These are phyloP conservation scores for Henningerozyma blattae DNA, from an alignment of 805 yeast species.

Conservation along the genomic window DNA sequence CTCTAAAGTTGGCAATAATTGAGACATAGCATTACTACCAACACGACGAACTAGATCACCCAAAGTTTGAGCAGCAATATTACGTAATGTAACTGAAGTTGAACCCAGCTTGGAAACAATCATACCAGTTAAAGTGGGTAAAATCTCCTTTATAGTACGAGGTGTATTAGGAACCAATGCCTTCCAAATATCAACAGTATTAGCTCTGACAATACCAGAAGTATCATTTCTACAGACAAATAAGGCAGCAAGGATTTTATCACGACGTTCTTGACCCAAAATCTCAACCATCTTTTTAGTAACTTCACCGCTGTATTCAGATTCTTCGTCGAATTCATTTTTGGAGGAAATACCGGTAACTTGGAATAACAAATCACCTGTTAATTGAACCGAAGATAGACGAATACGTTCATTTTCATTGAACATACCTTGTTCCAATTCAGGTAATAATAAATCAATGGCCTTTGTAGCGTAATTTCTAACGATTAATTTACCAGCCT, in stretches of 20 bases:
- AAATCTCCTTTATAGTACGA: conserved; percentile 79
- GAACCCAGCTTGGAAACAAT: conserved; percentile 78
- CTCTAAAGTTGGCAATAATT: conserved; percentile 75
- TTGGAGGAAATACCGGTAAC: conserved; percentile 82
- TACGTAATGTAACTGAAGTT: conserved; percentile 64
- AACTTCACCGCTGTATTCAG: conserved; percentile 37
- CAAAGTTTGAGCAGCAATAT: conserved; percentile 83
- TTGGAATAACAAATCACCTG: conserved; percentile 91
- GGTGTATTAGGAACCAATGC: conserved; percentile 94
- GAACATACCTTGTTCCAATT: conserved; percentile 78
- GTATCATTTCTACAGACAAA: conserved; percentile 92
- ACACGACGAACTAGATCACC: conserved; percentile 94
- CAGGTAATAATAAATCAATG: conserved; percentile 86
- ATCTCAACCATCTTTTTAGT: conserved; percentile 57
- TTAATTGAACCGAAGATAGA: conserved; percentile 83
- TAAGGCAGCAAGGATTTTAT: conserved; percentile 70
- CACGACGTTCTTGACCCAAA: conserved; percentile 82
- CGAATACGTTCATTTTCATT: conserved; percentile 79
- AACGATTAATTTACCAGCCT: conserved; percentile 87
- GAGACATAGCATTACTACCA: conserved; percentile 76
- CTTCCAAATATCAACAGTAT: conserved; percentile 93
- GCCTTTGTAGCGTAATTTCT: conserved; percentile 86
- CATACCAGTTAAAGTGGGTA: conserved; percentile 70
- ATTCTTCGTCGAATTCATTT: conserved; percentile 44
- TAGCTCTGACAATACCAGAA: conserved; percentile 74